Evolutionary conservation across 2,329 filamentous ascomycete genomes (phyloP).

Genomic region (Sporothrix curviconia): DNA sequence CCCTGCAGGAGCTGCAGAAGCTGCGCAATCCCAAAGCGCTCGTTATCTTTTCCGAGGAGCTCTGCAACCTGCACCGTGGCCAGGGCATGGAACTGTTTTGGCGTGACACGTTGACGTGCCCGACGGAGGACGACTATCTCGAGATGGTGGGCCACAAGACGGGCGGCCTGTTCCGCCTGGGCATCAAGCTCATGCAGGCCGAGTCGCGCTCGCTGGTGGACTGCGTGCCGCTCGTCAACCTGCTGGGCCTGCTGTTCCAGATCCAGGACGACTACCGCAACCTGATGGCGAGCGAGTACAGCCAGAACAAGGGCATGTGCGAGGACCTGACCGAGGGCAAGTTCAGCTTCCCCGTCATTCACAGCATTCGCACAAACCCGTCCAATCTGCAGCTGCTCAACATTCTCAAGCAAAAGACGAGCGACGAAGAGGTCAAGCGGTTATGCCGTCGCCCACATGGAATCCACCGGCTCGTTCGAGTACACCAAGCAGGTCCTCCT

Average conservation of each 20-base stretch:
- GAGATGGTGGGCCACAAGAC: constrained; percentile 89
- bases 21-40: constrained; percentile 62
- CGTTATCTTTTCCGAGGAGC: constrained; percentile 70
- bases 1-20: constrained; percentile 65
- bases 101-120: constrained; percentile 77
- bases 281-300: constrained; percentile 67
- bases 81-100: constrained; percentile 91
- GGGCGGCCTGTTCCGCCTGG: constrained; percentile 75
- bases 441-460: constrained; percentile 89
- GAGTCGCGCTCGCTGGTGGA: constrained; percentile 54
- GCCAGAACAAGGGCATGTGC: constrained; percentile 83
- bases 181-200: constrained; percentile 82
- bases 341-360: constrained; percentile 93
- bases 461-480: constrained; percentile 79
- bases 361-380: constrained; percentile 75
- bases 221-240: constrained; percentile 77
- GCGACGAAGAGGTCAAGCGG: constrained; percentile 80
- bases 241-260: constrained; percentile 81
- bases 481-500: constrained; percentile 67
- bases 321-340: constrained; percentile 96
- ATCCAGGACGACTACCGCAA: constrained; percentile 94
- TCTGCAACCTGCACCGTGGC: constrained; percentile 76
- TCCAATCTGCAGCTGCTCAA: constrained; percentile 76
- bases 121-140: constrained; percentile 83
- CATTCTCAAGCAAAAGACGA: constrained; percentile 84